These are phyloP conservation scores for Sclerotiophoma versabilis DNA, from an alignment of 2,329 filamentous ascomycete species.

Conservation along the genomic window DNA sequence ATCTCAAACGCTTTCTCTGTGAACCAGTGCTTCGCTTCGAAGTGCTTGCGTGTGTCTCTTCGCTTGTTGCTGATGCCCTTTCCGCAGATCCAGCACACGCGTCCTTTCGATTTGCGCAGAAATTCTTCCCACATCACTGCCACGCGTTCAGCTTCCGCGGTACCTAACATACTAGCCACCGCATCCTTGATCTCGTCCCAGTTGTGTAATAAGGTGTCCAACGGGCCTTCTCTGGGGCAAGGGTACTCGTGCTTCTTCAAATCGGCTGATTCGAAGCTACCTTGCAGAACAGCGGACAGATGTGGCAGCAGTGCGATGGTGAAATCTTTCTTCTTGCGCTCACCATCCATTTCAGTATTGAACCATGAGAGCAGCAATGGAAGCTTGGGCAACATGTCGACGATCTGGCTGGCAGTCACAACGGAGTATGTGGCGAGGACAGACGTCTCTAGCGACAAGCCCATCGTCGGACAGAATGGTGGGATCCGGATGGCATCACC, in stretches of 20 bases:
- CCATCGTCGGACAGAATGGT: constrained; percentile 23
- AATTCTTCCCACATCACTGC: constrained; percentile 17
- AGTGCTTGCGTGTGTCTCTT: constrained; percentile 18
- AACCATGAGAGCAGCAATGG: constrained; percentile 24
- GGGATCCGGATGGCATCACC: constrained; percentile 26
- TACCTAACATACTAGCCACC: constrained; percentile 14
- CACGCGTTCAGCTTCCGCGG: constrained; percentile 6
- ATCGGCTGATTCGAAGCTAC: constrained; percentile 11
- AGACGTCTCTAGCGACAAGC: constrained; percentile 13
- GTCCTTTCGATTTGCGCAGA: constrained; percentile 8
- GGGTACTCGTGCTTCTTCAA: background rate
- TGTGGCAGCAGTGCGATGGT: constrained; percentile 1
- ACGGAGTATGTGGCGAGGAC: constrained; percentile 18
- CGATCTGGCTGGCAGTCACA: constrained; percentile 13
- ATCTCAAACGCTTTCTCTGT: background rate
- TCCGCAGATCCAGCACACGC: constrained; percentile 23
- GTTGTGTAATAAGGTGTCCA: constrained; percentile 9
- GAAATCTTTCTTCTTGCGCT: constrained; percentile 16
- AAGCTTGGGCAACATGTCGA: constrained; percentile 17
- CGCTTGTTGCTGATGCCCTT: constrained; percentile 4
- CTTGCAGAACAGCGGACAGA: constrained; percentile 19
- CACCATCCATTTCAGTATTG: constrained; percentile 21
- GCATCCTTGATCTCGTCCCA: constrained; percentile 27
- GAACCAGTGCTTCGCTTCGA: constrained; percentile 23
- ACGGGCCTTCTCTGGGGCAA: background rate